Evolutionary conservation across 2,329 filamentous ascomycete species (phyloP).

Genomic region (Epichloe bromicola): DNA sequence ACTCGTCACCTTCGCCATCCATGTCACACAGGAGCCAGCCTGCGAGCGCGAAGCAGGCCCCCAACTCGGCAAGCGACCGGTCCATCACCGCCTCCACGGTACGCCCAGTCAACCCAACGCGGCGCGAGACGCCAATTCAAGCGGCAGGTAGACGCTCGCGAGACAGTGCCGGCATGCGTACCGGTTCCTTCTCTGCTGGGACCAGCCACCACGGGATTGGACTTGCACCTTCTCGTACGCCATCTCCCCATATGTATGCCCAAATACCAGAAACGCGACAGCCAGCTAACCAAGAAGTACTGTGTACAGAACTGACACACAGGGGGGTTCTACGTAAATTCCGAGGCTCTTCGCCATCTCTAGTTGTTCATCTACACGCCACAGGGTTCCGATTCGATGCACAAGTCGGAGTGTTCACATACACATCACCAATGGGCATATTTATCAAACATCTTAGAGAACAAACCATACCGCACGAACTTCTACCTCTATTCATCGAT

Average conservation of each 20-base stretch:
- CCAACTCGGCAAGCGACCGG: constrained; percentile 22
- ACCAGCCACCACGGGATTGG: constrained; percentile 24
- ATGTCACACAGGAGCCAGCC: constrained; percentile 43
- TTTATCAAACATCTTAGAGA: constrained; percentile 63
- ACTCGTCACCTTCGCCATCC: constrained; percentile 47
- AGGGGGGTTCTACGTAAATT: constrained; percentile 76
- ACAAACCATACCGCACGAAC: constrained; percentile 77
- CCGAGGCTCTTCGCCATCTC: constrained; percentile 60
- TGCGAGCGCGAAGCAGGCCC: constrained; percentile 27
- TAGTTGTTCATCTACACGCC: constrained; percentile 74
- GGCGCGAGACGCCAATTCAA: constrained; percentile 41
- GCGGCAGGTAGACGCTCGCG: constrained; percentile 33
- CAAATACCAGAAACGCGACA: background rate
- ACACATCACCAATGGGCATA: constrained; percentile 81
- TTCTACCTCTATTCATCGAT: constrained; percentile 64
- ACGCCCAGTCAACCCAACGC: constrained; percentile 42
- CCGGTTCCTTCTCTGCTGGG: constrained; percentile 35
- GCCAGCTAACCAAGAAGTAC: background rate
- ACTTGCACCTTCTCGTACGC: constrained; percentile 39
- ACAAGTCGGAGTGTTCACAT: constrained; percentile 83
- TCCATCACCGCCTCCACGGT: constrained; percentile 27
- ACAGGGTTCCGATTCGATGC: constrained; percentile 87
- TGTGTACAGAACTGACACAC: constrained; percentile 51
- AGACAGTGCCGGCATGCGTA: constrained; percentile 36
- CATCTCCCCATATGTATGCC: background rate